Evolutionary conservation across 2,329 filamentous ascomycete species (phyloP).

Genomic region (Colletotrichum sp.): DNA sequence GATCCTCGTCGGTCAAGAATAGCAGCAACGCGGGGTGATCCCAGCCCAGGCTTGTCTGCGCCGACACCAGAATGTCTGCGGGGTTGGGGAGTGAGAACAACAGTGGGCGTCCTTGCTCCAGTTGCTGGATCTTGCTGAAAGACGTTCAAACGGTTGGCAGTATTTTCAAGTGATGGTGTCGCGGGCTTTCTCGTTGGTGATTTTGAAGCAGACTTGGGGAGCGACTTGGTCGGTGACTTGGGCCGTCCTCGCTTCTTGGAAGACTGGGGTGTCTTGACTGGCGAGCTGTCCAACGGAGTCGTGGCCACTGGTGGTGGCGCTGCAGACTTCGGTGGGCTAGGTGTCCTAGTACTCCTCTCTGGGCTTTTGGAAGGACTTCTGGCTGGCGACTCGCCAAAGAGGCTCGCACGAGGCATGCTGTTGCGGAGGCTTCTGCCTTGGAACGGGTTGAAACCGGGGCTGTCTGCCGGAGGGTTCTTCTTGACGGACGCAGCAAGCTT

Average conservation of each 20-base stretch:
- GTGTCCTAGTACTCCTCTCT: neutral
- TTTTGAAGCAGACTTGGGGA: neutral
- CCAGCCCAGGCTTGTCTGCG: slow-evolving; percentile 72
- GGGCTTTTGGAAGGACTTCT: neutral
- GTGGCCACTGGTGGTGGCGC: neutral
- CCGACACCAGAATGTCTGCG: slow-evolving; percentile 72
- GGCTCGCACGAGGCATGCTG: slow-evolving; percentile 49
- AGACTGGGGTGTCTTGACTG: slow-evolving; percentile 26
- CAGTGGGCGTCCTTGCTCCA: slow-evolving; percentile 65
- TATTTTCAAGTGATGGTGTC: slow-evolving; percentile 35
- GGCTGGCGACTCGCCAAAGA: slow-evolving; percentile 36
- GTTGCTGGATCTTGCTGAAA: slow-evolving; percentile 61
- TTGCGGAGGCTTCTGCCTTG: slow-evolving; percentile 54
- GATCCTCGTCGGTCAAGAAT: slow-evolving; percentile 75
- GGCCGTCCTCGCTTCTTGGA: slow-evolving; percentile 16
- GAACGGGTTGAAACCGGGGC: slow-evolving; percentile 60
- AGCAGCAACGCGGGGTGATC: slow-evolving; percentile 76
- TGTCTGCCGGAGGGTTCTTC: slow-evolving; percentile 40
- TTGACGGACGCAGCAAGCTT: slow-evolving; percentile 28
- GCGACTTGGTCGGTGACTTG: neutral
- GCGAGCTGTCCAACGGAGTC: slow-evolving; percentile 24
- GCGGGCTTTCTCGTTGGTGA: slow-evolving; percentile 27
- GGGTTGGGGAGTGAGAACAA: slow-evolving; percentile 66
- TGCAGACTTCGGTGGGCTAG: slow-evolving; percentile 21
- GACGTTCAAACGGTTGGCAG: slow-evolving; percentile 30